phyloP scores from a whole-genome alignment of 164 flowering plant species.

The Vitis rupestris region DNA sequence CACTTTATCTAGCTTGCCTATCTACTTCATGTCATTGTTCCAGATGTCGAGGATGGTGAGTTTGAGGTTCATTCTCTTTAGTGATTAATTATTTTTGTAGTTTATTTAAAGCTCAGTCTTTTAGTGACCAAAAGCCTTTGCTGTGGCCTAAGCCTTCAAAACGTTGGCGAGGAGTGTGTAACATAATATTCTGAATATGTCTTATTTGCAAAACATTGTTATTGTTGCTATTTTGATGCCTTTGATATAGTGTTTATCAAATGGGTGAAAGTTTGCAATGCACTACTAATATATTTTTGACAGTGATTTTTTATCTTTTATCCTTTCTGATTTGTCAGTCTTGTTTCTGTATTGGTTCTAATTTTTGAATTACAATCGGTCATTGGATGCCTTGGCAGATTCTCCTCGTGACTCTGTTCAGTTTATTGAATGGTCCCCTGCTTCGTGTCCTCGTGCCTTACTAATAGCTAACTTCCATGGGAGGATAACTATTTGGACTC shows the following conservation, averaged over 20 bases:
- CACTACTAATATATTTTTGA: background rate
- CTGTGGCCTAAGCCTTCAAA: background rate
- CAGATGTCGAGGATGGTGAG: no score
- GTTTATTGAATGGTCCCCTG: conserved; percentile 97
- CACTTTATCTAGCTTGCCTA: no score
- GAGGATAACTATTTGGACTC: conserved; percentile 90
- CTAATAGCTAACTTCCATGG: conserved; percentile 95
- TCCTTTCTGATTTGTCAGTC: background rate
- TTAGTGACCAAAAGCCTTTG: background rate
- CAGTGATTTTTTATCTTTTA: background rate
- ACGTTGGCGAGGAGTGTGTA: background rate
- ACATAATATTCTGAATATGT: no score
- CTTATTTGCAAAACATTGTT: no score
- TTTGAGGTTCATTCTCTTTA: no score
- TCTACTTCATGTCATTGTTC: no score
- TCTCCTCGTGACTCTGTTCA: conserved; percentile 99
- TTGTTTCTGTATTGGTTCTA: conserved; percentile 5
- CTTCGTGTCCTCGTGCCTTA: conserved; percentile 88
- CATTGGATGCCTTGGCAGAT: conserved; percentile 44
- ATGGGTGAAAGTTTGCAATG: background rate
- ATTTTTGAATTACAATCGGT: no score
- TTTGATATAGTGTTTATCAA: background rate
- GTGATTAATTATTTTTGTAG: no score
- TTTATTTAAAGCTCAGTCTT: background rate
- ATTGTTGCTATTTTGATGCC: background rate